These are phyloP conservation scores for Hemerocallis citrina DNA, from an alignment of 106 monocot species.

Conservation along the genomic window DNA sequence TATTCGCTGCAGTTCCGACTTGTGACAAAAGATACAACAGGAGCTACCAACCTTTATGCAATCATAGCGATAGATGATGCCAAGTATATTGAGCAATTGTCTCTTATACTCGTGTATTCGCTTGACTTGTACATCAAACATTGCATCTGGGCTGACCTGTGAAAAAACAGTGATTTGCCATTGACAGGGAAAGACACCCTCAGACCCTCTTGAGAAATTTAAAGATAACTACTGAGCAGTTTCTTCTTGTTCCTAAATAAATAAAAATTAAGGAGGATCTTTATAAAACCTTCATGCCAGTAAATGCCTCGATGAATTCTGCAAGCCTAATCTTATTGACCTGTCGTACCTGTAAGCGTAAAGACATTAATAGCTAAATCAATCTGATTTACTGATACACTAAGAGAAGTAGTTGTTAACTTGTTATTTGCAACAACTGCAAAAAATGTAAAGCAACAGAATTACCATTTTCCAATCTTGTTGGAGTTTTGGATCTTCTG, in stretches of 20 bases:
- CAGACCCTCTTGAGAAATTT: not conserved
- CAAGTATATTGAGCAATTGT: conserved; percentile 33
- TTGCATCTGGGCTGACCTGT: conserved; percentile 40
- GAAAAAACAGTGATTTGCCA: not conserved
- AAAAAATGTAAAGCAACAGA: not conserved
- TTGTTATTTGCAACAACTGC: not conserved
- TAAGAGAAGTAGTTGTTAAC: not conserved
- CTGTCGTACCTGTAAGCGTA: conserved; percentile 13
- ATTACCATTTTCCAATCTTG: conserved; percentile 27
- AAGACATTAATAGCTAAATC: not conserved
- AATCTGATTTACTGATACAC: not conserved
- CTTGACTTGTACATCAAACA: conserved; percentile 44
- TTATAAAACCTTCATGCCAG: conserved; percentile 27
- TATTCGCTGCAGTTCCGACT: not conserved
- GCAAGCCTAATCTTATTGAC: conserved; percentile 38
- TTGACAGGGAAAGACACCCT: not conserved
- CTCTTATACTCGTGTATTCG: conserved; percentile 41
- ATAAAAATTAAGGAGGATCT: not conserved
- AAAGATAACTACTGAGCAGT: not conserved
- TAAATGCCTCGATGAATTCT: conserved; percentile 28
- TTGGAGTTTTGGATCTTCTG: conserved; percentile 17
- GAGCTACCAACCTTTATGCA: conserved; percentile 29
- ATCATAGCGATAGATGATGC: conserved; percentile 33
- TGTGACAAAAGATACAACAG: not conserved
- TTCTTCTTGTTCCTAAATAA: not conserved